Percentiles rank a stretch among this genome's conserved stretches.
Conservation (phyloP, 1,284 basidiomycete species). For the Abortiporus biennis region DNA sequence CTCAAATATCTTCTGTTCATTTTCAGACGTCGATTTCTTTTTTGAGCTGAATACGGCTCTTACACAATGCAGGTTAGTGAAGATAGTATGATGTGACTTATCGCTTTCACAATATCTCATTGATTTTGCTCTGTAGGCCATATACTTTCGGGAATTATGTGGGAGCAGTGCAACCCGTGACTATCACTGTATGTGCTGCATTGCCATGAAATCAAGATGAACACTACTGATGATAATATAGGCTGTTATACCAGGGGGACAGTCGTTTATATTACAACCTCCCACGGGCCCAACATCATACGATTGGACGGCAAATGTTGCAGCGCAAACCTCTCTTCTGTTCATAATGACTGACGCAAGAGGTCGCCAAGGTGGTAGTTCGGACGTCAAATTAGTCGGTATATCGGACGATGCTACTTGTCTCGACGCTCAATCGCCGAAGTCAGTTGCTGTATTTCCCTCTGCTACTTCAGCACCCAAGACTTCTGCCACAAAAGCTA, state of each 20-base stretch:
- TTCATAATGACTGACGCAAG: constrained; percentile 57
- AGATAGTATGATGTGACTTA: background rate
- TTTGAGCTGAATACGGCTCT: constrained; percentile 49
- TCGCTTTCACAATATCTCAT: background rate
- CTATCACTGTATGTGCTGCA: constrained; percentile 43
- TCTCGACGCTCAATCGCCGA: constrained; percentile 44
- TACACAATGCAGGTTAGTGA: constrained; percentile 54
- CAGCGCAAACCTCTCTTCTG: constrained; percentile 52
- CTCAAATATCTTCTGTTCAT: too few species aligned
- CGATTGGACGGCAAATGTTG: constrained; percentile 53
- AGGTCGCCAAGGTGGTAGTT: constrained; percentile 52
- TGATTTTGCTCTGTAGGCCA: constrained; percentile 29
- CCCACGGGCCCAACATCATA: constrained; percentile 37
- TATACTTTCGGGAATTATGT: constrained; percentile 46
- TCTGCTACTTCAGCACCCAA: constrained; percentile 37
- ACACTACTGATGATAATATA: constrained; percentile 20
- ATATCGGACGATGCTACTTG: constrained; percentile 47
- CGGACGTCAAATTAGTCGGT: constrained; percentile 43
- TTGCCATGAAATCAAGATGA: background rate
- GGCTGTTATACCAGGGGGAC: constrained; percentile 65
- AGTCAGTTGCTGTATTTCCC: constrained; percentile 32
- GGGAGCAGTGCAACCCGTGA: constrained; percentile 52
- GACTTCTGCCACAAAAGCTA: constrained; percentile 38
- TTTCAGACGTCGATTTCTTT: constrained; percentile 36
- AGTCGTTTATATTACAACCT: constrained; percentile 40